These are phyloP conservation scores for Cercospora zeina DNA, from an alignment of 2,329 filamentous ascomycete species.

Conservation along the genomic window DNA sequence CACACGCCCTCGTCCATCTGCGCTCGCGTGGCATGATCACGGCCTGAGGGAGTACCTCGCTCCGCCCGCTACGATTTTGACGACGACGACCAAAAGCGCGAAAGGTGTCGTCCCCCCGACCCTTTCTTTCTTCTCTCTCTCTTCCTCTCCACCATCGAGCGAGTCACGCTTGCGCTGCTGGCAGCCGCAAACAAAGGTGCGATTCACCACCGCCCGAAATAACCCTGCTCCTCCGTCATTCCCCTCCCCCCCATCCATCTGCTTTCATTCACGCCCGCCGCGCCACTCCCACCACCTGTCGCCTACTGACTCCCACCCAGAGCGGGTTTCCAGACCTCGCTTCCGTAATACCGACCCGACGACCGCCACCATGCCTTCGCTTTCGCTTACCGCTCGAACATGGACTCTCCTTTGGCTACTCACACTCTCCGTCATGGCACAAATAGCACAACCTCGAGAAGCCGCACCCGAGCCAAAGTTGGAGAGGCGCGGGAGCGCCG, in stretches of 20 bases:
- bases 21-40: slow-evolving; percentile 15
- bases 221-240: slow-evolving; percentile 14
- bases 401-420: slow-evolving; percentile 24
- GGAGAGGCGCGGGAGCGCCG: slow-evolving; percentile 57
- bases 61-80: slow-evolving; percentile 6
- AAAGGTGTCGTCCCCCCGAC: background rate
- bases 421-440: slow-evolving; percentile 25
- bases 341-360: slow-evolving; percentile 32
- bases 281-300: slow-evolving; percentile 32
- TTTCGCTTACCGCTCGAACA: slow-evolving; percentile 16
- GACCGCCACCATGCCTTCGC: slow-evolving; percentile 33
- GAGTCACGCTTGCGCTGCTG: slow-evolving; percentile 31
- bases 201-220: slow-evolving; percentile 13
- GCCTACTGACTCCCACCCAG: slow-evolving; percentile 7
- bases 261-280: background rate
- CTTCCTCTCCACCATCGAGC: slow-evolving; percentile 13
- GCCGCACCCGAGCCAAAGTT: slow-evolving; percentile 51
- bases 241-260: background rate
- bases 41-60: slow-evolving; percentile 17
- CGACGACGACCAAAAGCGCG: background rate
- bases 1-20: background rate
- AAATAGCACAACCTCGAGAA: slow-evolving; percentile 57
- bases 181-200: slow-evolving; percentile 31
- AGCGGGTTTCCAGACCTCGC: slow-evolving; percentile 21
- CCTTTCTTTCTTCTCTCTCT: background rate